A percentile compares a stretch with the other conserved stretches of the same genome.
phyloP scores from a whole-genome alignment of 805 yeast genomes.

The Hanseniaspora hatyaiensis region DNA sequence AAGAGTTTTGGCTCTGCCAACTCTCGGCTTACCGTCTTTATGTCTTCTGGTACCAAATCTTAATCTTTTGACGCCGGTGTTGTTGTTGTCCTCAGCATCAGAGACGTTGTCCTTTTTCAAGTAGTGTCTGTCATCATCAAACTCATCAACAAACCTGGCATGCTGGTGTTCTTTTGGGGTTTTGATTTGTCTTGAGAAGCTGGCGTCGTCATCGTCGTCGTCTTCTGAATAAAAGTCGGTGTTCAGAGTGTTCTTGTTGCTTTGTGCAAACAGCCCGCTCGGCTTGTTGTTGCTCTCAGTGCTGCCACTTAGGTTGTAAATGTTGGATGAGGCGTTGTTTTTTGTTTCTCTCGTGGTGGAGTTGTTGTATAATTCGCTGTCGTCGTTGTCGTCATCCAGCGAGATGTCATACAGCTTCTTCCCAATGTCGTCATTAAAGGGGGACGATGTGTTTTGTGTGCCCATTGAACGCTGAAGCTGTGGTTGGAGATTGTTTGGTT shows the following conservation, averaged over 20 bases:
- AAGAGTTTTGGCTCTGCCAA: conserved; percentile 50
- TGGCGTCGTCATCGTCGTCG: conserved; percentile 17
- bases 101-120: conserved; percentile 15
- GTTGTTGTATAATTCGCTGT: conserved; percentile 3
- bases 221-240: conserved; percentile 16
- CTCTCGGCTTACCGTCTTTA: conserved; percentile 53
- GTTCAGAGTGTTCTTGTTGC: background rate
- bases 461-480: no score
- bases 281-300: conserved; percentile 3
- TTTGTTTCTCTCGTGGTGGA: conserved; percentile 7
- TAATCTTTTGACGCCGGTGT: conserved; percentile 52
- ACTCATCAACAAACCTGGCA: conserved; percentile 22
- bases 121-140: conserved; percentile 18
- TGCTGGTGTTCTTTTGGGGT: conserved; percentile 24
- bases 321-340: background rate
- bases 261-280: background rate
- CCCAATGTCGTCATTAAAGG: conserved; percentile 14
- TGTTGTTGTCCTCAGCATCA: background rate
- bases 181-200: conserved; percentile 11
- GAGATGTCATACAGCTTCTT: conserved; percentile 13
- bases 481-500: no score
- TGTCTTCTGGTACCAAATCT: conserved; percentile 88
- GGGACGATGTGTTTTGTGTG: background rate
- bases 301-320: conserved; percentile 10
- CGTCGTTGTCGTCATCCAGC: conserved; percentile 17